A percentile compares a stretch with the other conserved stretches of the same genome.
phyloP scores from a whole-genome alignment of 2,329 filamentous ascomycete species.

The Zopfia rhizophila region DNA sequence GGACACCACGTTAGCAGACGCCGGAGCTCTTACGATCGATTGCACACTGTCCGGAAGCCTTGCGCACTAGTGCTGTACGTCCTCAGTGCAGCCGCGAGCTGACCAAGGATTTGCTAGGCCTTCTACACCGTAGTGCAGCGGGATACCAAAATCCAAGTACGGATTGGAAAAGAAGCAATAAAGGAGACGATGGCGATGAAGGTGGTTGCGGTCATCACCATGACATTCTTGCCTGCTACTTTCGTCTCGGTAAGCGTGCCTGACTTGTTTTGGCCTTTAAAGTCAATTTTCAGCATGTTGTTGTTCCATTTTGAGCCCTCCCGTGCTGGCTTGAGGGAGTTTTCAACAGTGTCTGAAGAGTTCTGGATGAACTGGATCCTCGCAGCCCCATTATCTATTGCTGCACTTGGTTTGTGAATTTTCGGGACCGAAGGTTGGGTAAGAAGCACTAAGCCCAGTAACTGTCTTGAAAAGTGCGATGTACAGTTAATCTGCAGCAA shows the following conservation, averaged over 20 bases:
- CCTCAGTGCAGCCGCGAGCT: too few species aligned
- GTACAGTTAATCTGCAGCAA: too few species aligned
- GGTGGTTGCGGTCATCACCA: conserved; percentile 30
- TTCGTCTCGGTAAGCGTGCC: conserved; percentile 27
- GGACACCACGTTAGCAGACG: too few species aligned
- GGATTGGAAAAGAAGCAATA: conserved; percentile 24
- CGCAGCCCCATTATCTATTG: conserved; percentile 29
- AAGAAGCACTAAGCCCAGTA: too few species aligned
- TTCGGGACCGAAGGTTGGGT: too few species aligned
- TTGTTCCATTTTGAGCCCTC: conserved; percentile 30
- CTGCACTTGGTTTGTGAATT: too few species aligned
- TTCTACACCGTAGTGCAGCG: conserved; percentile 32
- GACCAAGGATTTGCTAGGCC: conserved; percentile 20
- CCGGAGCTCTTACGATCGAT: too few species aligned
- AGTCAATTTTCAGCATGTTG: conserved; percentile 36
- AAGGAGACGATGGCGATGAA: conserved; percentile 26
- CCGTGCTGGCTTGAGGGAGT: not conserved
- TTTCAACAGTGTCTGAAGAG: conserved; percentile 22
- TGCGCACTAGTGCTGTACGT: too few species aligned
- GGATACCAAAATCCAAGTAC: conserved; percentile 26
- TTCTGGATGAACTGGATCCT: conserved; percentile 33
- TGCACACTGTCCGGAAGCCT: too few species aligned
- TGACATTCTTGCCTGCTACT: conserved; percentile 32
- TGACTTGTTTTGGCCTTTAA: too few species aligned
- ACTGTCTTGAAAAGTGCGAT: too few species aligned